Percentiles rank a stretch among this genome's conserved stretches.
Evolutionary conservation across 129 eudicot genomes (phyloP).

Genomic region (Smallanthus sonchifolius): DNA sequence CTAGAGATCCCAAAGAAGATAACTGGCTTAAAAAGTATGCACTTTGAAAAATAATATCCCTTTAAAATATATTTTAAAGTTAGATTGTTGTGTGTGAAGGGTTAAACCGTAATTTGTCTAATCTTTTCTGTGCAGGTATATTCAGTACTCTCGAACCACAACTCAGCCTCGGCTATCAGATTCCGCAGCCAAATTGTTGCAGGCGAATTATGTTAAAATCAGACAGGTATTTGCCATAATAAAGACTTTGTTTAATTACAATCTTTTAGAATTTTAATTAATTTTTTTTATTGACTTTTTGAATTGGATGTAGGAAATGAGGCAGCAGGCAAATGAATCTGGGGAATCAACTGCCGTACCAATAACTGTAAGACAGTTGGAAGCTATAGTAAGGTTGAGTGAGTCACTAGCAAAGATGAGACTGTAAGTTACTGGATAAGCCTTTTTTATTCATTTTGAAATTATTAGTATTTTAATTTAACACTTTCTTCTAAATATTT

Average conservation of each 20-base stretch:
- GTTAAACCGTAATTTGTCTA: neutral
- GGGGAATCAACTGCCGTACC: slow-evolving; percentile 98
- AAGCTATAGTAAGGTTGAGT: slow-evolving; percentile 91
- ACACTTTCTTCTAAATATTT: neutral
- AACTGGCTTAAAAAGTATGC: slow-evolving; percentile 88
- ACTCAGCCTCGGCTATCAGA: slow-evolving; percentile 88
- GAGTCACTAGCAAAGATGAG: slow-evolving; percentile 93
- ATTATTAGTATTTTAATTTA: neutral
- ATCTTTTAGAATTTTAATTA: neutral
- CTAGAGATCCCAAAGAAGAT: slow-evolving; percentile 64
- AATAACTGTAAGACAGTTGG: slow-evolving; percentile 97
- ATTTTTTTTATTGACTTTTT: neutral
- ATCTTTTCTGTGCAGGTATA: slow-evolving; percentile 54
- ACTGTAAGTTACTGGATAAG: slow-evolving; percentile 58
- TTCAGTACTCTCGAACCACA: slow-evolving; percentile 78
- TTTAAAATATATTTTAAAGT: neutral
- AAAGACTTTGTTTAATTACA: neutral
- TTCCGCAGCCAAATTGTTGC: slow-evolving; percentile 74
- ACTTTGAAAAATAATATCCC: neutral
- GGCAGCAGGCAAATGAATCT: slow-evolving; percentile 88
- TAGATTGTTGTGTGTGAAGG: neutral
- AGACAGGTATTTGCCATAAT: slow-evolving; percentile 67
- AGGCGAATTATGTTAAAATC: slow-evolving; percentile 78
- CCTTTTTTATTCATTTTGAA: neutral
- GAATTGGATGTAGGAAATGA: slow-evolving; percentile 65